Evolutionary conservation across 345 rosid genomes (phyloP), one percentile per base, ranked within the genome.

Genomic region (Euphorbia peplus): DNA sequence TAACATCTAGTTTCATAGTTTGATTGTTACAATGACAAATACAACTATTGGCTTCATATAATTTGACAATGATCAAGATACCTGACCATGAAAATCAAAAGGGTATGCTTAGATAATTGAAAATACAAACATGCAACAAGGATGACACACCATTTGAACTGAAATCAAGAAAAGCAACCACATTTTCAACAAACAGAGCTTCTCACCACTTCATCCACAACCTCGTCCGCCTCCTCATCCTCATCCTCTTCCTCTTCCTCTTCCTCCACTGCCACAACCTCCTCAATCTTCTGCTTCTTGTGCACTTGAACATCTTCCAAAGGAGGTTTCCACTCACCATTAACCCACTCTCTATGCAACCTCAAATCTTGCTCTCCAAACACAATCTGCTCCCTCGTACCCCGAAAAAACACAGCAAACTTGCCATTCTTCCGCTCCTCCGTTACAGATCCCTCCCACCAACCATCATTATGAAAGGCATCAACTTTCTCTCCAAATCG

Each of bases 361-460:
- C 96, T 84, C 72, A 91, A 50, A 16, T 85, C 69, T 64, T 80
- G 74, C 66, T 64, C 77, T 3, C 52, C 51, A 76, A 88, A 88
- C 69, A 50, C 77, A 71, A 82, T 72, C 83, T 85, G 89, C 71
- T 93, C 96, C 64, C 56, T 85, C 0, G 84, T 71, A 53, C 70
- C 55, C 71, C 82, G 80, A 54, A 91, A 93, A 82, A 67, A 88
- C 59, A 91, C 95, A 37, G 68, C 73, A 58, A 84, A 89, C 60
- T 54, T 85, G 16, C 88, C 92, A 52, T 82, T 77, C 7, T 69
- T 81, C 7, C 76, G 22, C 63, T 75, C 90, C 73, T 82, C 80
- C 19, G 90, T 83, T 14, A 91, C 84, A 19, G 29, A 72, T 8
- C 98, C 98, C 71, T 91, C 97, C 97, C 98, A 88, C 98, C 98